These are phyloP conservation scores for Polyporus arcularius DNA, from an alignment of 768 basidiomycete genomes.

Conservation along the genomic window DNA sequence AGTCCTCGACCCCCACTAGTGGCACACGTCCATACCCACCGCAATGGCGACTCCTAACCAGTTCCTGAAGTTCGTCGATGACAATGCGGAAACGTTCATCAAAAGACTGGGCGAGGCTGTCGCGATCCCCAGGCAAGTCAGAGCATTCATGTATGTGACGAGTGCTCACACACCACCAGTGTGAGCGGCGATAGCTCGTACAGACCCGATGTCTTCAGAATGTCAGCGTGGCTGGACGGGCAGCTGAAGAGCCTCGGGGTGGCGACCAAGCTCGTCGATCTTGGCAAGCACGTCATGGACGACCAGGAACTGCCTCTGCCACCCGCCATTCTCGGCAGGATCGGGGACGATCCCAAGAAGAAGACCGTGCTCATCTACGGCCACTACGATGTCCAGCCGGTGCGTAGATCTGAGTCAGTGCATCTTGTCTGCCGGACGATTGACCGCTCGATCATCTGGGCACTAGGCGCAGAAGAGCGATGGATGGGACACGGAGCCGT, in stretches of 20 bases:
- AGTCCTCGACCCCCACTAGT: no score
- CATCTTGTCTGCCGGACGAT: no score
- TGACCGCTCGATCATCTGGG: background rate
- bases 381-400: slow-evolving; percentile 95
- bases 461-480: slow-evolving; percentile 52
- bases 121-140: slow-evolving; percentile 69
- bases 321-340: slow-evolving; percentile 77
- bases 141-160: background rate
- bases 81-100: slow-evolving; percentile 73
- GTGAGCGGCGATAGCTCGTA: slow-evolving; percentile 71
- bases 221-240: slow-evolving; percentile 80
- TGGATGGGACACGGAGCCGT: slow-evolving; percentile 90
- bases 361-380: slow-evolving; percentile 94
- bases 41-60: slow-evolving; percentile 37
- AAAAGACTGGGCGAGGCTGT: slow-evolving; percentile 79
- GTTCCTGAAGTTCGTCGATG: slow-evolving; percentile 58
- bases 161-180: slow-evolving; percentile 31
- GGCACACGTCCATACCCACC: background rate
- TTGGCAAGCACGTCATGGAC: slow-evolving; percentile 75
- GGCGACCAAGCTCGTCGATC: slow-evolving; percentile 68
- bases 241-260: slow-evolving; percentile 81
- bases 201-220: slow-evolving; percentile 77
- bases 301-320: slow-evolving; percentile 76
- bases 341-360: slow-evolving; percentile 86
- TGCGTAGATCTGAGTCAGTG: slow-evolving; percentile 33